phyloP scores from a whole-genome alignment of 768 basidiomycete genomes.

The Ramaria rubella region DNA sequence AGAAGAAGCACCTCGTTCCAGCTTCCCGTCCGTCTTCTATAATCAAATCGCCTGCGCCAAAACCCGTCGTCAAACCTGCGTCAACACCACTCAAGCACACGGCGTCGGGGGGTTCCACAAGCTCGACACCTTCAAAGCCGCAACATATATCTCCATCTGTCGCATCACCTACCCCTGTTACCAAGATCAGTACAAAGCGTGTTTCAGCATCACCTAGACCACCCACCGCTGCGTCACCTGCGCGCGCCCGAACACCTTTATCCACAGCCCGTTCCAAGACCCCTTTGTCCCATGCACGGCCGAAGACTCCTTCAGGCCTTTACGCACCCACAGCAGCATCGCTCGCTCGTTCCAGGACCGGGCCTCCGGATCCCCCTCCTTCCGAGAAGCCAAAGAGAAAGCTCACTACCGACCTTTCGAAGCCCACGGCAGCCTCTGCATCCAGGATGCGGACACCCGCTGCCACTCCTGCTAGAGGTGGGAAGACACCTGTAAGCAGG shows the following conservation, averaged over 20 bases:
- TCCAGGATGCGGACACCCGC: slow-evolving; percentile 47
- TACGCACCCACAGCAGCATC: slow-evolving; percentile 83
- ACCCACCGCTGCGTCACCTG: slow-evolving; percentile 11
- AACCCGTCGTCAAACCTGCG: slow-evolving; percentile 27
- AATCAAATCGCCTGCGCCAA: slow-evolving; percentile 16
- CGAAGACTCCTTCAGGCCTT: slow-evolving; percentile 44
- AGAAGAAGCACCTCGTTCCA: slow-evolving; percentile 3
- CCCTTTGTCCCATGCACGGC: slow-evolving; percentile 20
- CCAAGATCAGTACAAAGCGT: slow-evolving; percentile 12
- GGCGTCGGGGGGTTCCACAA: background rate
- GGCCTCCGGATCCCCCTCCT: slow-evolving; percentile 35
- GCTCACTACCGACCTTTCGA: slow-evolving; percentile 57
- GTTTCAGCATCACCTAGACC: slow-evolving; percentile 17
- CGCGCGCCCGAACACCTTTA: slow-evolving; percentile 1
- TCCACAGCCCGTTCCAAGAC: slow-evolving; percentile 9
- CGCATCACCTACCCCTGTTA: slow-evolving; percentile 26
- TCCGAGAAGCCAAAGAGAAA: slow-evolving; percentile 42
- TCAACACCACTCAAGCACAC: slow-evolving; percentile 15
- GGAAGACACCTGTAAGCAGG: slow-evolving; percentile 19
- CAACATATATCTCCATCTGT: slow-evolving; percentile 39
- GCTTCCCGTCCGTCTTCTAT: slow-evolving; percentile 17
- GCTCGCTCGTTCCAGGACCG: slow-evolving; percentile 60
- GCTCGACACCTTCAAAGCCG: slow-evolving; percentile 20
- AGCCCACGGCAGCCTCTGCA: slow-evolving; percentile 76
- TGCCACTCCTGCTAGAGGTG: slow-evolving; percentile 23